Conservation (phyloP, 1,284 basidiomycete species). For the Coriolopsis trogii region DNA sequence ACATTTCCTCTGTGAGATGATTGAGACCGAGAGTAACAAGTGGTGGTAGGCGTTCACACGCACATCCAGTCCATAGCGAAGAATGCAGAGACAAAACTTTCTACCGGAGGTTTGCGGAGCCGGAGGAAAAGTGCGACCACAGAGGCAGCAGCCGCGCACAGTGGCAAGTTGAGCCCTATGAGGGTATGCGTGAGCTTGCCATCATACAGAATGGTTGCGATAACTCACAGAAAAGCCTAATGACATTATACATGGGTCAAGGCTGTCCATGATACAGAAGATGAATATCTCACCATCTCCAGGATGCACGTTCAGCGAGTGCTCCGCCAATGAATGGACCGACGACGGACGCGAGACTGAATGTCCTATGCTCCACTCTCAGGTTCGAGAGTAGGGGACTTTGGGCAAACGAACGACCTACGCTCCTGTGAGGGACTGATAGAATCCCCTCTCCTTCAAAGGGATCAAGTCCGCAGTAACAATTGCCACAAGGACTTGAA, state of each 20-base stretch:
- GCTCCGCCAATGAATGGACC: constrained; percentile 23
- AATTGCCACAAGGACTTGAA: constrained; percentile 43
- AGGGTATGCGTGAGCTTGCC: too few species aligned
- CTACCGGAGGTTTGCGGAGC: constrained; percentile 23
- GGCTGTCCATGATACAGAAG: too few species aligned
- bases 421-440: constrained; percentile 20
- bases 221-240: too few species aligned
- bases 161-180: constrained; percentile 12
- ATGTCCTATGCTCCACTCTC: neutral
- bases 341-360: neutral
- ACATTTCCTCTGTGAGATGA: constrained; percentile 15
- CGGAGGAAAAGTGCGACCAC: constrained; percentile 21
- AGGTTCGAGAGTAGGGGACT: too few species aligned
- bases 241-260: too few species aligned
- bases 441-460: constrained; percentile 20
- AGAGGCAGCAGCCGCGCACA: constrained; percentile 20
- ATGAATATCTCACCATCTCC: constrained; percentile 29
- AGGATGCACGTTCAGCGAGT: constrained; percentile 18
- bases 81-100: neutral
- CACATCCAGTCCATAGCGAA: neutral
- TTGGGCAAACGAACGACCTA: too few species aligned
- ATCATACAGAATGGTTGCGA: too few species aligned
- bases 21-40: neutral
- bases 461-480: constrained; percentile 44
- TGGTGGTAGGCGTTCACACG: neutral